A percentile compares a stretch with the other conserved stretches of the same genome.
These are phyloP conservation scores for Curvularia hawaiiensis DNA, from an alignment of 2,329 filamentous ascomycete genomes.

Conservation along the genomic window DNA sequence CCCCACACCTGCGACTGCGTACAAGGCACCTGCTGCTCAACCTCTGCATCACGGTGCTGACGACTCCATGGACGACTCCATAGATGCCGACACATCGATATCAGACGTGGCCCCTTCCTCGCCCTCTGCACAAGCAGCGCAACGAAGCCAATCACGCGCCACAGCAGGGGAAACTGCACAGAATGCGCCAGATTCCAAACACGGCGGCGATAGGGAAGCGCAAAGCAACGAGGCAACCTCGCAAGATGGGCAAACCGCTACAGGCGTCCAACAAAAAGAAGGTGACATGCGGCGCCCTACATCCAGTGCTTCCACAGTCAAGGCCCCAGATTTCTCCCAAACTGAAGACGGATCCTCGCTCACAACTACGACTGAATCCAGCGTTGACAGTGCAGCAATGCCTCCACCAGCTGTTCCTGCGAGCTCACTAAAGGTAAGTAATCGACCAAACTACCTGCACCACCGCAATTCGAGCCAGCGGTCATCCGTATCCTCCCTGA, in stretches of 20 bases:
- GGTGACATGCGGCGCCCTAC: conserved; percentile 38
- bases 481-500: conserved; percentile 62
- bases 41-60: conserved; percentile 31
- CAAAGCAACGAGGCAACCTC: neutral
- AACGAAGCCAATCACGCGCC: conserved; percentile 32
- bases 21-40: conserved; percentile 48
- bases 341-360: conserved; percentile 39
- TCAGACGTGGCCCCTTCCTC: conserved; percentile 49
- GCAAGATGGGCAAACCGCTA: conserved; percentile 12
- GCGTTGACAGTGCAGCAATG: conserved; percentile 34
- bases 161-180: conserved; percentile 10
- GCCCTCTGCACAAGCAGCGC: conserved; percentile 50
- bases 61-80: conserved; percentile 38
- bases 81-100: conserved; percentile 34
- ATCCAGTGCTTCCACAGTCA: conserved; percentile 48
- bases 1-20: conserved; percentile 49
- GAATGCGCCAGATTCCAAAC: conserved; percentile 7
- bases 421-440: conserved; percentile 38
- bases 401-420: conserved; percentile 28
- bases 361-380: conserved; percentile 37
- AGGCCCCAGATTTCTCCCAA: conserved; percentile 42
- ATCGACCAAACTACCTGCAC: conserved; percentile 61
- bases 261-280: conserved; percentile 22
- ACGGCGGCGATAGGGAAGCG: neutral
- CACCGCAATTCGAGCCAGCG: conserved; percentile 62